Percentiles rank a stretch among this genome's conserved stretches.
These are phyloP conservation scores for Aspergillus uvarum DNA, from an alignment of 2,329 filamentous ascomycete genomes.

Conservation along the genomic window DNA sequence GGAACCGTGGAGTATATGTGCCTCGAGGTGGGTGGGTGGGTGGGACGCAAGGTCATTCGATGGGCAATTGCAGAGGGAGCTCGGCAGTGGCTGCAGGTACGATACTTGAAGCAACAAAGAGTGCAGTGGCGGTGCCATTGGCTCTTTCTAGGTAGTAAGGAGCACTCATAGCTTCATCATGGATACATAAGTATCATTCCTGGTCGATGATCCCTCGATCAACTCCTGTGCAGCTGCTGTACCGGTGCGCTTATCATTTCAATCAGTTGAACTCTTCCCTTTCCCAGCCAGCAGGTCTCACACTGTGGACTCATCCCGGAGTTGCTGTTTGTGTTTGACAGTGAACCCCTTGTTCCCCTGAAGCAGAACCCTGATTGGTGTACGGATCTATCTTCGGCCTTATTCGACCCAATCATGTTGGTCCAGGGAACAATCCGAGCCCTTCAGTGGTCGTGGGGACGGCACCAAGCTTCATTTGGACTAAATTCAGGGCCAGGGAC, in stretches of 20 bases:
- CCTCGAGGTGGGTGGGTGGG: background rate
- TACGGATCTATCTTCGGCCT: background rate
- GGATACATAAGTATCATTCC: background rate
- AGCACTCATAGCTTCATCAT: background rate
- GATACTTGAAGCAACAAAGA: background rate
- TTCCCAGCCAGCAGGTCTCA: no score
- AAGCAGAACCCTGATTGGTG: background rate
- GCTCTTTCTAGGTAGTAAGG: background rate
- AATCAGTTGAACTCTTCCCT: background rate
- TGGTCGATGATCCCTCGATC: background rate
- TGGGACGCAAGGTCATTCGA: background rate
- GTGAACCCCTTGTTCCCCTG: background rate
- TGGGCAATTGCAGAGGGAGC: background rate
- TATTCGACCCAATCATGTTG: background rate
- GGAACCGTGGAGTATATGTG: background rate
- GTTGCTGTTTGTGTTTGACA: background rate
- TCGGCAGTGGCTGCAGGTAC: background rate
- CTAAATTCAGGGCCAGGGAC: conserved; percentile 5
- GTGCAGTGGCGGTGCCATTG: background rate
- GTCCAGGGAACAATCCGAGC: background rate
- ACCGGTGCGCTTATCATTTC: background rate
- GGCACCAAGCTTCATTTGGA: background rate
- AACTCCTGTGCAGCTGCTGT: background rate
- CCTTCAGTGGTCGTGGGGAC: no score
- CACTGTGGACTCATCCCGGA: no score